Base-by-base conservation (phyloP, 129 eudicot species). In the Pulicaria dysenterica region DNA sequence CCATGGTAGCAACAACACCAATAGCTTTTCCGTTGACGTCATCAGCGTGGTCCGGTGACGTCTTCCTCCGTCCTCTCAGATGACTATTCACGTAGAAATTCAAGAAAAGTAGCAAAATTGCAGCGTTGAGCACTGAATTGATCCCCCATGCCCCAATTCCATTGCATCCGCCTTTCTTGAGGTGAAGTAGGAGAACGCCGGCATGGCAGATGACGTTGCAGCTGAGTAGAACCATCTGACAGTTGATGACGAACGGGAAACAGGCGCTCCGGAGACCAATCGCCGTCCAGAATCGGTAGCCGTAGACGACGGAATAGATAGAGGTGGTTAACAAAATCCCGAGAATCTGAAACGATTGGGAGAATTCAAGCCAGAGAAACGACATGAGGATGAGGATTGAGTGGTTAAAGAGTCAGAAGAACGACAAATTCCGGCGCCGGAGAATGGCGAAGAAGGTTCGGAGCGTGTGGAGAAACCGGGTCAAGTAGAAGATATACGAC, bases 141-240 rank as follows among this genome's bases (percentile, higher is more conserved):
- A 89, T 67, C n/a, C 85, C 76, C 98, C 96, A 92, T 0, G 96
- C 98, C 4, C 96, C 94, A 45, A 92, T 92, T 16, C 98, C 98
- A 42, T 92, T 92, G 70, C 98, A 92, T 8, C 98, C 98, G 0
- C 98, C 98, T 74, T 85, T 92, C 5, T 85, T 47, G 1, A 83
- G 39, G 12, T 92, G 95, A 59, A 87, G 48, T 5, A 85, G 42
- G 12, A 87, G 87, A 2, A 89, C 98, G 7, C 96, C 96, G 0
- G 85, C 48, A 36, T 92, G 98, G 59, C 94, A 86, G 1, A 87
- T 11, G 40, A 92, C 43, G 58, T 92, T 89, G n/a, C 90, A 81
- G 0, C 69, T 74, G 5, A 92, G 75, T 0, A 92, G 15, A 11
- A 73, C 73, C 43, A 92, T 74, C 48, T 92, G 98, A 41, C 98